Base-by-base conservation (phyloP, 148 eudicot species). In the Heliosperma pusillum region DNA sequence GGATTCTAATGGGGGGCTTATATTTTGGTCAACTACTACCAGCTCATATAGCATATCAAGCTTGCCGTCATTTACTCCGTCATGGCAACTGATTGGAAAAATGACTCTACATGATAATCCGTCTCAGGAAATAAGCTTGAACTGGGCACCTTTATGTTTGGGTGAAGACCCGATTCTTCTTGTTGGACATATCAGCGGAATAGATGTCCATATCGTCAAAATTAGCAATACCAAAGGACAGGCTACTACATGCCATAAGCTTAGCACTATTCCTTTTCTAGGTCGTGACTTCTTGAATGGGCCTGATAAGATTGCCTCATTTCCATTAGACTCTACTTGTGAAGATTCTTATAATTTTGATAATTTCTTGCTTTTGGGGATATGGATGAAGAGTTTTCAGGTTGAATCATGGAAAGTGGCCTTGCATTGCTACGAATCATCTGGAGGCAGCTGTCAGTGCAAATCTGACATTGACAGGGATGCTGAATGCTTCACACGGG, bases 321-420 rank as follows among this genome's bases (percentile, higher is more conserved):
- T 89, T 85, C 94, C 97, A 76, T 73, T 89, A 80, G 85, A 80
- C 76, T 85, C 94, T 15, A 69, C 78, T 61, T 76, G 71, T 73
- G 64, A 84, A 79, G 72, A 77, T 69, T 81, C 77, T 70, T 83
- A 74, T 47, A 70, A 72, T 36, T 79, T 69, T 42, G 77, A 77
- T 79, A 83, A 63, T 65, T 89, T 87, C 84, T 64, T 89, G 76
- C 79, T 96, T 72, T 76, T 92, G 83, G 90, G 90, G 9, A 69
- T 88, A 47, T 87, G 97, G 92, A 73, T 74, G 85, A 81, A 82
- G 74, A 80, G 74, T 61, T 90, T 86, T 80, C 80, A 68, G 72
- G 94, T 89, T 76, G 60, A 86, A 67, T 92, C 92, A 58, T 96
- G 97, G 94, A 84, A 83, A 83, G 74, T 92, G 70, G 80, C 87